Percentiles rank a stretch among this genome's conserved stretches.
Conservation (phyloP, 1,139 yeast genomes). For the Sugiyamaella castrensis region DNA sequence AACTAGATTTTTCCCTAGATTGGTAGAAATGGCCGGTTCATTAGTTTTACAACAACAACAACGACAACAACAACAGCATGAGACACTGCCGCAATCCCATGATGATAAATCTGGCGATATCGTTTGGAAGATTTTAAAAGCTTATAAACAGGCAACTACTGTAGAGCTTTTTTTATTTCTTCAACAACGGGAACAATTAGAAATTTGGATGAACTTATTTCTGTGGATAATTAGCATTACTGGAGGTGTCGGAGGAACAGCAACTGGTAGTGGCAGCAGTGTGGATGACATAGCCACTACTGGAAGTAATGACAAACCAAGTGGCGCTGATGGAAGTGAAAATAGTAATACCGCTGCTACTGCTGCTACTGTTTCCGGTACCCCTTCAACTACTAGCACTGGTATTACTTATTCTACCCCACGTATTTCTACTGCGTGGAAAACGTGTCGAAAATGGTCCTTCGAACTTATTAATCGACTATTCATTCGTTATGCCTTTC, state of each 20-base stretch:
- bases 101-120: conserved; percentile 16
- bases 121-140: conserved; percentile 22
- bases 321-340: not conserved
- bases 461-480: conserved; percentile 18
- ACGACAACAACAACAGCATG: conserved; percentile 1
- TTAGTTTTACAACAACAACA: conserved; percentile 5
- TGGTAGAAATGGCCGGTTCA: conserved; percentile 14
- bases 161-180: conserved; percentile 12
- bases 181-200: conserved; percentile 13
- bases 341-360: not conserved
- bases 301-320: not conserved
- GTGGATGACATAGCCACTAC: no score
- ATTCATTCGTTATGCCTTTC: conserved; percentile 16
- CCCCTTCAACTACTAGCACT: not conserved
- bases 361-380: not conserved
- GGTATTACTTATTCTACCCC: not conserved
- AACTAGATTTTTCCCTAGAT: conserved; percentile 16
- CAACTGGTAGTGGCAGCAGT: not conserved
- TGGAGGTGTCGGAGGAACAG: not conserved
- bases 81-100: not conserved
- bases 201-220: conserved; percentile 20
- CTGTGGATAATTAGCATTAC: conserved; percentile 4
- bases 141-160: conserved; percentile 16
- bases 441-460: conserved; percentile 24
- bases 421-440: conserved; percentile 7